Base-by-base conservation (phyloP, 257 asterid genomes). In the Cynanchum wilfordii region DNA sequence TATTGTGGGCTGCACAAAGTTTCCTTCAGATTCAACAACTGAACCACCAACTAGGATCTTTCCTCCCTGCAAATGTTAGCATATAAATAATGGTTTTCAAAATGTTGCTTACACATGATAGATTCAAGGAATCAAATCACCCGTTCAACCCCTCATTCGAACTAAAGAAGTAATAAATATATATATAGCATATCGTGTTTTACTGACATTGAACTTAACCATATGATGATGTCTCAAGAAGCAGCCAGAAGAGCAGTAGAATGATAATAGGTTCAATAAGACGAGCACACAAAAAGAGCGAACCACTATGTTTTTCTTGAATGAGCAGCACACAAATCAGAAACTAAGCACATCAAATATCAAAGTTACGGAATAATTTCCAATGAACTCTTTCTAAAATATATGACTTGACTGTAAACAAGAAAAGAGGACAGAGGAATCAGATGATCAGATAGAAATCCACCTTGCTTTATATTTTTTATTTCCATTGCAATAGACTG, bases 1-100 rank as follows among this genome's bases (percentile, higher is more conserved):
- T 56, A 92, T 89, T 56, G 99, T 95, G 64, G 99, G 97, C 78
- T 87, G 96, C 84, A 92, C 99, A 76, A 85, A 92, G 72, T 92
- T 92, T 40, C 98, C 99, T 79, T 84, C 89, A 0, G 97, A 89
- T 79, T 87, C 89, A 59, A 89, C 75, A 16, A 81, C 79, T 68
- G 85, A 78, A 52, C 99, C 98, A 73, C 99, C 99, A 4, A 81
- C 75, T 33, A 87, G 84, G 79, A 95, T 90, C 77, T 78, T 92
- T 77, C 99, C 97, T 47, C 98, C 98, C 99, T 95, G 88, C 62
- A 76, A 77, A 68, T 68, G 70, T 64, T 44, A 72, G 49, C 62
- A n/a, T 44, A 60, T 10, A 1, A 42, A 74, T 16, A 38, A 56
- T 55, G 56, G 24, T 44, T 52, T 52, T 10, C 27, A 33, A 50